Base-by-base conservation (phyloP, 2,329 filamentous ascomycete species). In the Acrodontium crateriforme region DNA sequence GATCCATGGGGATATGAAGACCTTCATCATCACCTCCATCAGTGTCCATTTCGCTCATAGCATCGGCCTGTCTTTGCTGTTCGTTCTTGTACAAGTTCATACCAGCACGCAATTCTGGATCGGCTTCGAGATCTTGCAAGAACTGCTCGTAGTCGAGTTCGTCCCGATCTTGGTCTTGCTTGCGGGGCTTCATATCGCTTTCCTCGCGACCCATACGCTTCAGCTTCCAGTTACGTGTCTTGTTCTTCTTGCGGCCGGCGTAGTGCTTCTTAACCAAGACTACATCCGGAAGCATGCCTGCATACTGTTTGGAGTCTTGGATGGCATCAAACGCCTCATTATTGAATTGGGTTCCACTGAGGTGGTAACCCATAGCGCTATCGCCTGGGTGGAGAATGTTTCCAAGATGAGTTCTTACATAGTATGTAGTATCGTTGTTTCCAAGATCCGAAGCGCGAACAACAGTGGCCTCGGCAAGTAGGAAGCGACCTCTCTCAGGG, bases 221-320 rank as follows among this genome's bases (percentile, higher is more conserved):
- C 55, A 98, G 73, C 55, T 78, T 80, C 89, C 89, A 98, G 65
- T 81, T 81, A 43, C 91, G 75, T 30, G 46, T 47, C 53, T 52
- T 53, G 27, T 69, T 38, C 71, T 87, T 92, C 64, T 79, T 76
- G 58, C 79, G 78, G 44, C 81, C 74, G 32, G 78, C 74, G 59
- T 91, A 98, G 67, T 82, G 76, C 58, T 98, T 98, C 83, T 92
- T 95, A 54, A 98, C 83, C 3, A 98, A 68, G 5, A 98, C 61
- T 0, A 95, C 89, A 47, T 98, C 89, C 0, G 89, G 89, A 31
- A 98, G 80, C 3, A 68, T 74, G 3, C 74, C 77, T 3, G 71
- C 63, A 57, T 91, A 87, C 27, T 76, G 73, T 53, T 73, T 73
- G 29, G 76, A 83, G 27, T 69, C 58, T 55, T 94, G 84, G 18